Percentiles rank a stretch among this genome's conserved stretches.
Evolutionary conservation across 2,329 filamentous ascomycete species (phyloP).

Genomic region (Ceratocystis huliohia): DNA sequence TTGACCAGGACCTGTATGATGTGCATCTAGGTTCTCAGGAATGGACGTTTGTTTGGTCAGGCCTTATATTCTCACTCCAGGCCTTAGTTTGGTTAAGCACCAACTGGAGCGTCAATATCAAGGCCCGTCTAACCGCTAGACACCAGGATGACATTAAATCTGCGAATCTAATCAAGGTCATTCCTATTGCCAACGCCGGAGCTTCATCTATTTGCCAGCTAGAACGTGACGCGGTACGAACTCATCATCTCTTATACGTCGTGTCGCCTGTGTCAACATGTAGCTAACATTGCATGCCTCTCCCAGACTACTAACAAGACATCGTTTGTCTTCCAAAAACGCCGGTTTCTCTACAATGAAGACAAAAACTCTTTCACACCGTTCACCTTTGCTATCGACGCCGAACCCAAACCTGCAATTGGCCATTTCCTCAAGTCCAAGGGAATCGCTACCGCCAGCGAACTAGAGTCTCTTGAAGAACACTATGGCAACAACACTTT

Average conservation of each 20-base stretch:
- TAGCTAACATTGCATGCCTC: conserved; percentile 1
- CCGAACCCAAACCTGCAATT: conserved; percentile 68
- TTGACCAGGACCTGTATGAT: conserved; percentile 72
- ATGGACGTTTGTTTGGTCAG: conserved; percentile 95
- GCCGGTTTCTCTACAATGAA: conserved; percentile 75
- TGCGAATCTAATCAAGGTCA: conserved; percentile 81
- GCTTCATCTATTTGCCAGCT: conserved; percentile 76
- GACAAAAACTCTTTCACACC: conserved; percentile 65
- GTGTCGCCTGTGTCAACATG: neutral
- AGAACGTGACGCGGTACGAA: conserved; percentile 53
- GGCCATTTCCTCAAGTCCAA: conserved; percentile 65
- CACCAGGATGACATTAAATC: conserved; percentile 56
- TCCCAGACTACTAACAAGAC: conserved; percentile 54
- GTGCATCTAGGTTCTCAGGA: conserved; percentile 85
- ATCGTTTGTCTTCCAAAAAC: conserved; percentile 96
- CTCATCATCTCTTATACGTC: neutral
- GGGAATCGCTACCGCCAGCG: conserved; percentile 60
- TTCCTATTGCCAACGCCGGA: conserved; percentile 81
- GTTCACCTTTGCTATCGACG: conserved; percentile 70
- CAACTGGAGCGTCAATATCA: conserved; percentile 89
- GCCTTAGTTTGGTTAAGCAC: conserved; percentile 88
- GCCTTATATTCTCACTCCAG: conserved; percentile 76
- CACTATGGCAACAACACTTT: conserved; percentile 96
- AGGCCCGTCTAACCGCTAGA: conserved; percentile 67
- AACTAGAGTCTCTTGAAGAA: conserved; percentile 68